Base-by-base conservation (phyloP, 2,329 filamentous ascomycete species). In the Phyllachora maydis region DNA sequence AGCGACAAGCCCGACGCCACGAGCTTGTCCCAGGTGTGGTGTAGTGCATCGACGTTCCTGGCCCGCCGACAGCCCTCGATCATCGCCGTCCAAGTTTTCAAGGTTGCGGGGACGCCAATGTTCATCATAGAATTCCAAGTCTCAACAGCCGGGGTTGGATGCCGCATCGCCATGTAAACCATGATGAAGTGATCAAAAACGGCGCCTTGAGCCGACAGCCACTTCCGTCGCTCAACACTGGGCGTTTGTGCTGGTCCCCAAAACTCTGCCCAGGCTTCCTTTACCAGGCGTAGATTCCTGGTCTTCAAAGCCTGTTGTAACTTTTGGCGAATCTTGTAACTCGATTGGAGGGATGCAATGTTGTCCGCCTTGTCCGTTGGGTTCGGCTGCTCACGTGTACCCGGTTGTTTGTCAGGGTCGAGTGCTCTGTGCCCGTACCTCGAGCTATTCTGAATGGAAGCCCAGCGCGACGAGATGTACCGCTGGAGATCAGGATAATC, bases 31-130 rank as follows among this genome's bases (percentile, higher is more conserved):
- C 79, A 90, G 16, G 82, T 56, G 1, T 54, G 54, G 26, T 71
- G 61, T 29, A 83, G 52, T 12, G 59, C 65, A n/a, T 50, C 41
- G 1, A 54, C 32, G 34, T 79, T 68, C 25, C 55, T 54, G 23
- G 64, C 56, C 23, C 53, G 56, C 37, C 60, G 63, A 45, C 70
- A 79, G 2, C 77, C 77, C 26, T 65, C 56, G 33, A 88, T 63
- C 61, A 88, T 74, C 20, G 64, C 51, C 18, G 68, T 73, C 63
- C 75, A 88, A 0, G 76, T 73, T 33, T 52, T 59, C 26, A 72
- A 36, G 5, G 58, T 68, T 9, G 76, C 71, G 26, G 49, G 42
- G 15, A 73, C 39, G 1, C 60, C 64, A 24, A 60, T 31, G 18
- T 37, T 32, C 16, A 39, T 32, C 54, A 62, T 62, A 20, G 48